These are phyloP conservation scores for Crithidia thermophila DNA, from an alignment of 208 protist genomes.

Conservation along the genomic window DNA sequence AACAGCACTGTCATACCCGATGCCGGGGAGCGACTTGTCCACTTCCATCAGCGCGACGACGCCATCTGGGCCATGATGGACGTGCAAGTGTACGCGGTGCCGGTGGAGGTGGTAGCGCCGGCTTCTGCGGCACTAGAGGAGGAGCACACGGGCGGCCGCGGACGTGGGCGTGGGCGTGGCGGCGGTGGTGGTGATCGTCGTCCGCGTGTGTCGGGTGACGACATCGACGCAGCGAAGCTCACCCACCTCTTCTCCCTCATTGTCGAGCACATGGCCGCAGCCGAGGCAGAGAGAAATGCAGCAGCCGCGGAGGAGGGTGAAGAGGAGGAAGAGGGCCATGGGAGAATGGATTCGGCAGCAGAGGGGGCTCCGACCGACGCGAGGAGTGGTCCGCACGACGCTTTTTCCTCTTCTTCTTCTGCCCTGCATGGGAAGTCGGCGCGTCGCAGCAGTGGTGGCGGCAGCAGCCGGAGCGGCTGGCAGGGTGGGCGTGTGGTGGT, in stretches of 20 bases:
- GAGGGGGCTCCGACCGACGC: too few relatives aligned
- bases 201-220: slow-evolving; percentile 32
- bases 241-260: slow-evolving; percentile 30
- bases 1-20: slow-evolving; percentile 50
- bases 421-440: neutral
- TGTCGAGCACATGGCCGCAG: slow-evolving; percentile 17
- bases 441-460: neutral
- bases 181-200: slow-evolving; percentile 4
- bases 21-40: slow-evolving; percentile 33
- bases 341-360: too few relatives aligned
- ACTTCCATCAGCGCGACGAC: slow-evolving; percentile 34
- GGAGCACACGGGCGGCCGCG: neutral
- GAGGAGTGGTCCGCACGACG: neutral
- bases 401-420: neutral
- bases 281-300: neutral
- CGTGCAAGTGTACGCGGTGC: slow-evolving; percentile 31
- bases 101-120: slow-evolving; percentile 19
- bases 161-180: neutral
- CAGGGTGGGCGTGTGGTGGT: slow-evolving; percentile 44
- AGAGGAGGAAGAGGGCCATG: too few relatives aligned
- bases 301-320: neutral
- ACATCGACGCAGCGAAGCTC: slow-evolving; percentile 49
- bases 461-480: neutral
- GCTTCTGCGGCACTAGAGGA: neutral
- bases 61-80: slow-evolving; percentile 41